Percentiles rank a stretch among this genome's conserved stretches.
Evolutionary conservation across 768 basidiomycete genomes (phyloP).

Genomic region (Mycena rebaudengoi): DNA sequence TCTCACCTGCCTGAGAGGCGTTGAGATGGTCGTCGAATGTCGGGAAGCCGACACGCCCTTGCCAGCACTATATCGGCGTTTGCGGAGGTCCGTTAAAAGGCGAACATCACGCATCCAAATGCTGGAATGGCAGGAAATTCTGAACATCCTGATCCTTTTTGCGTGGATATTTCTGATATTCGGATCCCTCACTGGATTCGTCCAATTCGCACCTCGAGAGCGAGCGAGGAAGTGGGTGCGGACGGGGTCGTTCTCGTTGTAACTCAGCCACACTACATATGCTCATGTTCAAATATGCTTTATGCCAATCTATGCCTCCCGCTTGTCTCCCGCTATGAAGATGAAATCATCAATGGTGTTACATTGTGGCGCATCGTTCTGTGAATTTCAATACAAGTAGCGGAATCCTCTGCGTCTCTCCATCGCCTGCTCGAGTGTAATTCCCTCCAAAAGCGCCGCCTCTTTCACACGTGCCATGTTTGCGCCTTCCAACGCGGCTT

Average conservation of each 20-base stretch:
- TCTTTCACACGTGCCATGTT: constrained; percentile 52
- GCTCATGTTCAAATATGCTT: not conserved
- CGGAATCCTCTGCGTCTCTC: constrained; percentile 50
- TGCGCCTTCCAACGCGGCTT: constrained; percentile 36
- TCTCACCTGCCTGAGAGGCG: not conserved
- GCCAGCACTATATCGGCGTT: constrained; percentile 11
- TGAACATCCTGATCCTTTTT: constrained; percentile 12
- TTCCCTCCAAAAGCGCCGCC: constrained; percentile 54
- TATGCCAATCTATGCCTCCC: constrained; percentile 16
- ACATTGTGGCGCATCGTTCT: too few relatives aligned
- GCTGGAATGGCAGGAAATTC: constrained; percentile 17
- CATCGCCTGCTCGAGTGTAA: constrained; percentile 52
- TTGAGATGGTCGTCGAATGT: constrained; percentile 13
- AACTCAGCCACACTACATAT: not conserved
- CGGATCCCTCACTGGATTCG: constrained; percentile 7
- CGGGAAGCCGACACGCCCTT: constrained; percentile 24
- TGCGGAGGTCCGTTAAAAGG: too few relatives aligned
- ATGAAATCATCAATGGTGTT: too few relatives aligned
- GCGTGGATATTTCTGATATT: constrained; percentile 12
- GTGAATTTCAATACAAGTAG: constrained; percentile 46
- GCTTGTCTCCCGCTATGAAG: too few relatives aligned
- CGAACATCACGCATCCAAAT: not conserved
- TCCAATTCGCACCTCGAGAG: constrained; percentile 17
- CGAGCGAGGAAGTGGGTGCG: constrained; percentile 24
- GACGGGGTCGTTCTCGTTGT: constrained; percentile 23